Evolutionary conservation across 805 yeast genomes (phyloP).

Genomic region (Zygosaccharomyces siamensis): DNA sequence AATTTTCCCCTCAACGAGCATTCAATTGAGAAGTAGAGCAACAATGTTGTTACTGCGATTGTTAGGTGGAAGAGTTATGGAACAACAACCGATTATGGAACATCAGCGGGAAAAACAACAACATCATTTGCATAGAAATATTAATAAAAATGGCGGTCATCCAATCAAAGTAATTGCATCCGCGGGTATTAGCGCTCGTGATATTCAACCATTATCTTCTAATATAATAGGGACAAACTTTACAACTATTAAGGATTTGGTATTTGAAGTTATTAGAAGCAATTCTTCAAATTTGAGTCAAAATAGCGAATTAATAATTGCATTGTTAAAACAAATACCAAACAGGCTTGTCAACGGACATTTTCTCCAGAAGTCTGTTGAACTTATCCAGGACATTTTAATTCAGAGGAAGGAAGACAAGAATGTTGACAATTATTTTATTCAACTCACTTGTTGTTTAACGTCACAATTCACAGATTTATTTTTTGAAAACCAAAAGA

Average conservation of each 20-base stretch:
- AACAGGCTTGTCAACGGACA: not conserved
- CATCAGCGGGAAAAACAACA: not conserved
- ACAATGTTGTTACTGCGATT: slow-evolving; percentile 4
- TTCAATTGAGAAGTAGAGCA: slow-evolving; percentile 9
- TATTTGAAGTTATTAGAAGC: slow-evolving; percentile 7
- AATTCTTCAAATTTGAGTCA: slow-evolving; percentile 6
- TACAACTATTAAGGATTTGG: slow-evolving; percentile 9
- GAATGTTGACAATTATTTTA: not conserved
- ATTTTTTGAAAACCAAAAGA: slow-evolving; percentile 1
- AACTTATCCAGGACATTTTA: slow-evolving; percentile 1
- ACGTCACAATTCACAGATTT: slow-evolving; percentile 4
- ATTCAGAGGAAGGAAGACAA: not conserved
- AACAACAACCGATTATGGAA: not conserved
- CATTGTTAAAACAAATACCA: slow-evolving; percentile 11
- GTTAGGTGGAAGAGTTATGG: slow-evolving; percentile 3
- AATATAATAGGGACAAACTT: slow-evolving; percentile 9
- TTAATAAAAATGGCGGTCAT: slow-evolving; percentile 8
- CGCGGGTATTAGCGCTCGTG: slow-evolving; percentile 17
- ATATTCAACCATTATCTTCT: slow-evolving; percentile 18
- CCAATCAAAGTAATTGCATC: slow-evolving; percentile 27
- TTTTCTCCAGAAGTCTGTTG: slow-evolving; percentile 3
- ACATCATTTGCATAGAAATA: not conserved
- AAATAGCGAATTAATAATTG: slow-evolving; percentile 6
- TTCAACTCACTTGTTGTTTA: slow-evolving; percentile 4
- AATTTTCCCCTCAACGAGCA: slow-evolving; percentile 5